Percentiles rank a stretch among this genome's conserved stretches.
These are phyloP conservation scores for Apiotrichum veenhuisii DNA, from an alignment of 1,284 basidiomycete species.

Conservation along the genomic window DNA sequence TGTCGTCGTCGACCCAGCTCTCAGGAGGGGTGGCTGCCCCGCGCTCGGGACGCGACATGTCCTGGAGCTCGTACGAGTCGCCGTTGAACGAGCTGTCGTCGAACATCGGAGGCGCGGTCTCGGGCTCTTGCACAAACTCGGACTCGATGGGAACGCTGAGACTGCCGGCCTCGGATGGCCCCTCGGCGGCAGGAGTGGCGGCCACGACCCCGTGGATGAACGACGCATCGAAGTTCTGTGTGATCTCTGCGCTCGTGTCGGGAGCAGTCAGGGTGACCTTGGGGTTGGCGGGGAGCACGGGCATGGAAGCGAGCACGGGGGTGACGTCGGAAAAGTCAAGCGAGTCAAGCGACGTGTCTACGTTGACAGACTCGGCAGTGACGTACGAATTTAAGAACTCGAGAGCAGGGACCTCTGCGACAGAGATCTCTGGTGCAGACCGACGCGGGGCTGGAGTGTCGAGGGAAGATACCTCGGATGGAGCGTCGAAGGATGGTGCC, in stretches of 20 bases:
- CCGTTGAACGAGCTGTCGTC: background rate
- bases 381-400: no score
- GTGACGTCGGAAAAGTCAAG: no score
- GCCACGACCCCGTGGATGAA: background rate
- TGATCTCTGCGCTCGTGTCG: constrained; percentile 1
- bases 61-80: background rate
- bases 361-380: no score
- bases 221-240: background rate
- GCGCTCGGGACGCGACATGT: background rate
- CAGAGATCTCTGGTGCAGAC: no score
- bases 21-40: background rate
- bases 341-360: no score
- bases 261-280: background rate
- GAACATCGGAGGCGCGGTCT: background rate
- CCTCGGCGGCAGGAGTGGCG: no score
- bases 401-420: no score
- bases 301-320: no score
- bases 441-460: no score
- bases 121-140: background rate
- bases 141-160: background rate
- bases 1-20: constrained; percentile 6
- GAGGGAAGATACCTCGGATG: no score
- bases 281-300: background rate
- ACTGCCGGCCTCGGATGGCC: background rate
- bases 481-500: no score